Percentiles rank a stretch among this genome's conserved stretches.
These are phyloP conservation scores for Solanum pimpinellifolium DNA, from an alignment of 257 asterid genomes.

Conservation along the genomic window DNA sequence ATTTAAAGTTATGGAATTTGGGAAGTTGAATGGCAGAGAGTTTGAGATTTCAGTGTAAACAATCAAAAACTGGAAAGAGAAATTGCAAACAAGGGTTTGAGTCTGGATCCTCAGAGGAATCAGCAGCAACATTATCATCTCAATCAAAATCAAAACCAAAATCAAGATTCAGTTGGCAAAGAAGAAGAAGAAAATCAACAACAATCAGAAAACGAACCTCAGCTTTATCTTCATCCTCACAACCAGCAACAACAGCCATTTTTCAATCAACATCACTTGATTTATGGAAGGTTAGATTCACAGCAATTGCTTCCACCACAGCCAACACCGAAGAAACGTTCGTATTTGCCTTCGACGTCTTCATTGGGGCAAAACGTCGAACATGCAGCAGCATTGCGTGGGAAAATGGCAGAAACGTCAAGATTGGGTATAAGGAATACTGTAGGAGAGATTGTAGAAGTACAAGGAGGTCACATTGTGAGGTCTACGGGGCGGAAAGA, in stretches of 20 bases:
- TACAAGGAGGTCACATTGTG: slow-evolving; percentile 97
- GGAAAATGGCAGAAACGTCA: slow-evolving; percentile 52
- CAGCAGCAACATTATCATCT: slow-evolving; percentile 20
- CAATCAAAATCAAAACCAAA: slow-evolving; percentile 16
- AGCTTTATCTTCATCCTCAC: slow-evolving; percentile 9
- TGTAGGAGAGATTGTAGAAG: slow-evolving; percentile 81
- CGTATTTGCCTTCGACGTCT: slow-evolving; percentile 18
- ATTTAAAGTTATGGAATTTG: slow-evolving; percentile 34
- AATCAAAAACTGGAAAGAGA: slow-evolving; percentile 66
- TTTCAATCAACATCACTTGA: slow-evolving; percentile 7
- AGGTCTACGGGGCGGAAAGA: slow-evolving; percentile 93
- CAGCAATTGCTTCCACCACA: slow-evolving; percentile 6
- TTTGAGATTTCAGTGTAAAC: slow-evolving; percentile 14
- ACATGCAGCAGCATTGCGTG: slow-evolving; percentile 70
- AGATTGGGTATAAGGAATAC: slow-evolving; percentile 32
- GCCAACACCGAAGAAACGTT: slow-evolving; percentile 42
- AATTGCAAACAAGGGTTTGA: slow-evolving; percentile 37
- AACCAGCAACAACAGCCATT: slow-evolving; percentile 11
- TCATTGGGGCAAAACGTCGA: slow-evolving; percentile 35
- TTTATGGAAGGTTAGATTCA: background rate
- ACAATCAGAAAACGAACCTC: background rate
- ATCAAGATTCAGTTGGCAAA: slow-evolving; percentile 1
- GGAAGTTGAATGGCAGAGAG: slow-evolving; percentile 38
- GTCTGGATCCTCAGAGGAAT: slow-evolving; percentile 87
- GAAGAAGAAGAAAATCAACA: slow-evolving; percentile 13